Conservation (phyloP, 371 early-diverging fungal genomes). For the Rhizopus sp. region DNA sequence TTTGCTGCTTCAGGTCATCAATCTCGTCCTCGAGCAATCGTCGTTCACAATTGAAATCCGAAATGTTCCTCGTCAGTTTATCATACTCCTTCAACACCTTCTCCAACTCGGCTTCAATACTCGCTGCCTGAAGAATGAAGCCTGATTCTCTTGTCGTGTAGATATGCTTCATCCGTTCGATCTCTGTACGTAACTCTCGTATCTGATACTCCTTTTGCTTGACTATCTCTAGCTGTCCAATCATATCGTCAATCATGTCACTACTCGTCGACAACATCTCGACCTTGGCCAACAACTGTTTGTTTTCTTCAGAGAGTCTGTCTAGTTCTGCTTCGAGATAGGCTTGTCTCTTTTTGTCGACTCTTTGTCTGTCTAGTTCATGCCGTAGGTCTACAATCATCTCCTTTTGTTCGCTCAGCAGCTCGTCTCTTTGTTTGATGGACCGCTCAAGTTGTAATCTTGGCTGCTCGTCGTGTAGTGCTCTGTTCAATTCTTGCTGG, state of each 20-base stretch:
- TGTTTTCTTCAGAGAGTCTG: background rate
- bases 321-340: background rate
- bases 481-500: background rate
- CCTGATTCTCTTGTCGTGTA: constrained; percentile 42
- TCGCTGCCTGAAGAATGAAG: constrained; percentile 38
- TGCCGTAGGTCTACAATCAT: background rate
- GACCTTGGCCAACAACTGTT: background rate
- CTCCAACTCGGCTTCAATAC: constrained; percentile 45
- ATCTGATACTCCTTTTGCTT: constrained; percentile 3
- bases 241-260: background rate
- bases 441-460: background rate
- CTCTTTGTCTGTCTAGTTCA: background rate
- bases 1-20: constrained; percentile 23
- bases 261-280: background rate
- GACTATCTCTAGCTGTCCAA: background rate
- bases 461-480: background rate
- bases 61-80: constrained; percentile 49
- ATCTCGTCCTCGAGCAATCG: constrained; percentile 34
- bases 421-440: background rate
- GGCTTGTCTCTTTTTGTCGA: background rate
- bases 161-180: constrained; percentile 24
- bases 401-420: background rate
- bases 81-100: constrained; percentile 50
- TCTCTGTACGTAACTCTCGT: background rate
- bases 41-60: constrained; percentile 47